Conservation (phyloP, 805 yeast genomes). For the Scheffersomyces ergatensis region DNA sequence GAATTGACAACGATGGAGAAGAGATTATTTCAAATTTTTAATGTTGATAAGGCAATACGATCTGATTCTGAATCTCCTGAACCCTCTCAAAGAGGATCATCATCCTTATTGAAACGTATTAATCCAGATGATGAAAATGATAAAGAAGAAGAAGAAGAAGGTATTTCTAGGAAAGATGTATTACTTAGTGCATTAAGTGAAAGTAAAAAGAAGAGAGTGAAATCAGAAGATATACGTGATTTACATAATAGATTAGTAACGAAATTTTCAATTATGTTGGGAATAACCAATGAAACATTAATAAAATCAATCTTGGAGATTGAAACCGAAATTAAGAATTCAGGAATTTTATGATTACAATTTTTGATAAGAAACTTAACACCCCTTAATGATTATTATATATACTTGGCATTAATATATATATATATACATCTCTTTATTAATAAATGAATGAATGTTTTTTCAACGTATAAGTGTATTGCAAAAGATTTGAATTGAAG, state of each 20-base stretch:
- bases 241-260: neutral
- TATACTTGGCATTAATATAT: no score
- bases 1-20: conserved; percentile 25
- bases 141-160: neutral
- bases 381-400: neutral
- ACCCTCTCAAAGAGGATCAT: neutral
- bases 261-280: neutral
- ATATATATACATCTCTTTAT: no score
- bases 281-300: neutral
- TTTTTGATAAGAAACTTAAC: no score
- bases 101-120: neutral
- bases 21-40: conserved; percentile 31
- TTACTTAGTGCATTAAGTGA: neutral
- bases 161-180: neutral
- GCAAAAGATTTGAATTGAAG: no score
- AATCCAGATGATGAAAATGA: neutral
- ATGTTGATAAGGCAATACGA: conserved; percentile 13
- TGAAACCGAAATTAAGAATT: neutral
- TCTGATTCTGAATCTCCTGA: conserved; percentile 1
- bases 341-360: no score
- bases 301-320: neutral
- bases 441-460: no score
- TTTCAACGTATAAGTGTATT: no score
- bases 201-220: neutral
- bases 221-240: neutral